Percentiles rank a stretch among this genome's conserved stretches.
phyloP scores from a whole-genome alignment of 192 early-diverging fungal genomes.

The Entomortierella chlamydospora region DNA sequence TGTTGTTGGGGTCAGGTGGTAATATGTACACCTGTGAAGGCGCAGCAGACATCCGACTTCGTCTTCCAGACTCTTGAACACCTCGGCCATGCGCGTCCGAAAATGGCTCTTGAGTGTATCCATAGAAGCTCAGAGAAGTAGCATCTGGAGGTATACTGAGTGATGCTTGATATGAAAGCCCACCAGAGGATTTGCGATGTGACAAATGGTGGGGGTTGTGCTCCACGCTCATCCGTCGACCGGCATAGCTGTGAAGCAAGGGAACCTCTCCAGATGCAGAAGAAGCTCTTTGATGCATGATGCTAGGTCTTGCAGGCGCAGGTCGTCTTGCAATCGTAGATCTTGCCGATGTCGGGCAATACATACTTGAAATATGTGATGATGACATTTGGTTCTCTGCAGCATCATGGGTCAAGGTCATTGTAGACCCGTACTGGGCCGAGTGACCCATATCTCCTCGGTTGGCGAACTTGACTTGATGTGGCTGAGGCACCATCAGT shows the following conservation, averaged over 20 bases:
- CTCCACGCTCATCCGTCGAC: background rate
- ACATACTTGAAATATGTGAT: background rate
- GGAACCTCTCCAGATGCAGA: conserved; percentile 1
- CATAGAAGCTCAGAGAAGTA: conserved; percentile 15
- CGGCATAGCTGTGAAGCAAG: background rate
- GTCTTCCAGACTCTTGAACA: background rate
- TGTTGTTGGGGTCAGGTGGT: conserved; percentile 28
- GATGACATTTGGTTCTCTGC: background rate
- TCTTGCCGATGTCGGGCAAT: conserved; percentile 8
- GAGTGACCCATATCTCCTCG: background rate
- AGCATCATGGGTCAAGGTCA: conserved; percentile 16
- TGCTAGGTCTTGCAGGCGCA: background rate
- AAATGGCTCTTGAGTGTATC: conserved; percentile 10
- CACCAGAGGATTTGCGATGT: conserved; percentile 20
- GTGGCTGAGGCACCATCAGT: conserved; percentile 9
- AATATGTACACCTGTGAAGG: conserved; percentile 43
- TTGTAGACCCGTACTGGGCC: conserved; percentile 34
- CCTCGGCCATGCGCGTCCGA: background rate
- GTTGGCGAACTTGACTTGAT: conserved; percentile 14
- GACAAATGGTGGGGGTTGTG: background rate
- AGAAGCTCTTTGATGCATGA: background rate
- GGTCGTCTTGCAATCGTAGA: conserved; percentile 28
- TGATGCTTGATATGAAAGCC: background rate
- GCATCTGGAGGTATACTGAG: conserved; percentile 13
- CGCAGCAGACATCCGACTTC: conserved; percentile 27